A percentile compares a stretch with the other conserved stretches of the same genome.
Conservation (phyloP, 1,284 basidiomycete species). For the Trametes polyzona region DNA sequence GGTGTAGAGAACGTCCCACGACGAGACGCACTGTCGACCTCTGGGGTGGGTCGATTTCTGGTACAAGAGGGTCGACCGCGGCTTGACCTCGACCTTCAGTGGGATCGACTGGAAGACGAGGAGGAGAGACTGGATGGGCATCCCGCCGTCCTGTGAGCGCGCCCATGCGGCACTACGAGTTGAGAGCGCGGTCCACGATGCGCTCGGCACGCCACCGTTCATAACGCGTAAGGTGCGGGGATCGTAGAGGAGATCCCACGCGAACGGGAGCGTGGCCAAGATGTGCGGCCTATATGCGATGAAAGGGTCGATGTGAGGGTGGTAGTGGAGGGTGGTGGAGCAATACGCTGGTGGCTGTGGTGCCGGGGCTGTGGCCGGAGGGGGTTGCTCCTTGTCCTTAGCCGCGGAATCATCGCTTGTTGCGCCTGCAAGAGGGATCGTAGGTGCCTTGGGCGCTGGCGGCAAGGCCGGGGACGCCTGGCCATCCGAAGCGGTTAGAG, state of each 20-base stretch:
- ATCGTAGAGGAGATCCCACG: neutral
- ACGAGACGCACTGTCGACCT: conserved; percentile 5
- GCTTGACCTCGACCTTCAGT: conserved; percentile 1
- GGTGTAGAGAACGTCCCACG: conserved; percentile 17
- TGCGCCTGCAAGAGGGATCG: no score
- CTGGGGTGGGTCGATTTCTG: no score
- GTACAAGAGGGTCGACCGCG: neutral
- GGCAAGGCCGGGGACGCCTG: neutral
- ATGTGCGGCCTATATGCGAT: no score
- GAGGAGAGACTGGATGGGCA: conserved; percentile 1
- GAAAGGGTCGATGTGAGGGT: neutral
- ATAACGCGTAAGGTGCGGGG: neutral
- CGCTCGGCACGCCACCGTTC: neutral
- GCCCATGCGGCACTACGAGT: neutral
- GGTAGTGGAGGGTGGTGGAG: no score
- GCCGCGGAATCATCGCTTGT: no score
- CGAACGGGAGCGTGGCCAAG: no score
- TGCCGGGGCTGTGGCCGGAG: no score
- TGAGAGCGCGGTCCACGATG: neutral
- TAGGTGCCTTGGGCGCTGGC: no score
- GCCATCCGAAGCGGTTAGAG: neutral
- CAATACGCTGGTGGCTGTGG: no score
- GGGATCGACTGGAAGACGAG: conserved; percentile 11
- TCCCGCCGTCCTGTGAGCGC: neutral
- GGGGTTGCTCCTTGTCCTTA: no score